Evolutionary conservation across 352 stramenopile species (phyloP).

Genomic region (Globisporangium orthogonon): DNA sequence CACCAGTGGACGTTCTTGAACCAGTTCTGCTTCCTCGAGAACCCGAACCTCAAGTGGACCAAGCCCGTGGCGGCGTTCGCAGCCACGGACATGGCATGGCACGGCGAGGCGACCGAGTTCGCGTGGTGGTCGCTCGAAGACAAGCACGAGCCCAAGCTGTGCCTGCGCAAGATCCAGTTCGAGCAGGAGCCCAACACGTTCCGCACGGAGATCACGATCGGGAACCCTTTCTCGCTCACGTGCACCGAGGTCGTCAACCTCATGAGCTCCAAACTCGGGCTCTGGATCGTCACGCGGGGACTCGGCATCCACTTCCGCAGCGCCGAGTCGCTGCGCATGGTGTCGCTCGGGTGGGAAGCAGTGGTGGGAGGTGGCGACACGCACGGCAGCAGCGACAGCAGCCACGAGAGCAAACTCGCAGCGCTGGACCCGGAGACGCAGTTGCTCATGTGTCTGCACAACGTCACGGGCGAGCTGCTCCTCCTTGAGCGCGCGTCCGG

Average conservation of each 20-base stretch:
- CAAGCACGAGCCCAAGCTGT: slow-evolving; percentile 57
- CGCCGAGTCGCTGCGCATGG: slow-evolving; percentile 28
- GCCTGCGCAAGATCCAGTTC: slow-evolving; percentile 64
- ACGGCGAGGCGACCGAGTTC: slow-evolving; percentile 44
- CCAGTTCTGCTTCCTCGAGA: slow-evolving; percentile 71
- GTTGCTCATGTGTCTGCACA: slow-evolving; percentile 46
- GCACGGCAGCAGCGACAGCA: too few relatives aligned
- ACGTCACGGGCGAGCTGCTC: slow-evolving; percentile 72
- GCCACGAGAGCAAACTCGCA: background rate
- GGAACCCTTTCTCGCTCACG: slow-evolving; percentile 43
- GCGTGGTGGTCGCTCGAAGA: slow-evolving; percentile 72
- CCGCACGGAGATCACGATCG: slow-evolving; percentile 70
- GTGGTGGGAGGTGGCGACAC: slow-evolving; percentile 2
- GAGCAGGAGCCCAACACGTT: slow-evolving; percentile 62
- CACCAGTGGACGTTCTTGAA: slow-evolving; percentile 83
- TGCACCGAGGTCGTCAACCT: slow-evolving; percentile 33
- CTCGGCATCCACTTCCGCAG: slow-evolving; percentile 61
- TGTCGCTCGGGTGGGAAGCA: slow-evolving; percentile 30
- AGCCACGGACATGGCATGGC: slow-evolving; percentile 29
- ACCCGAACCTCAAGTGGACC: slow-evolving; percentile 81
- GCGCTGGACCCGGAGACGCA: background rate
- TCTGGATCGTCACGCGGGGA: slow-evolving; percentile 59
- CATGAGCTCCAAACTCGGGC: slow-evolving; percentile 46
- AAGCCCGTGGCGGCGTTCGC: slow-evolving; percentile 58
- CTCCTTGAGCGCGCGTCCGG: slow-evolving; percentile 29